Evolutionary conservation across 108 stramenopile genomes (phyloP), one percentile per base, ranked within the genome.

Genomic region (Aurantiochytrium sp.): DNA sequence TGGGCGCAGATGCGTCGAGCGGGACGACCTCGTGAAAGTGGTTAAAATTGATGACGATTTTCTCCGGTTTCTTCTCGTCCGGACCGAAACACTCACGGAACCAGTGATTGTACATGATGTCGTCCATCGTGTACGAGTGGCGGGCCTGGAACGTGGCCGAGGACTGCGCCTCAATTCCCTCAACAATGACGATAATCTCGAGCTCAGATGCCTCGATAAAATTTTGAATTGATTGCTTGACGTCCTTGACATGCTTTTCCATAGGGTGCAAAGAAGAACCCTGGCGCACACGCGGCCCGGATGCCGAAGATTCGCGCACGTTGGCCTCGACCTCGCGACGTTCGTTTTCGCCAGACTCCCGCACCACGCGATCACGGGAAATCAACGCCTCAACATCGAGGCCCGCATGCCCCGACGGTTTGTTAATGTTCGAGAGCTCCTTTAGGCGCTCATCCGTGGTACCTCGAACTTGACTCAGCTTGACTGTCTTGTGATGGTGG

Each of bases 81-180:
- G 45, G 45, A 45, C 51, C 45, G 49, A 83, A 83, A 23, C 49
- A 47, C n/a, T 83, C 76, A 18, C 51, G 49, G 51, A 83, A 83
- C 76, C 76, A 83, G 49, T 83, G 49, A 23, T 83, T 45, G 51
- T 53, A 83, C 45, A 83, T 53, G 23, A 83, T 83, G 51, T 83
- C 76, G 51, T 83, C 76, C 49, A 53, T 53, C 10, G 76, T 83
- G 58, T 89, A 89, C 25, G 89, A 89, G 89, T 89, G 89, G n/a
- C 25, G 45, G 35, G 72, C 71, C 43, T 73, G 89, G 25, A 89
- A 59, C 14, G 53, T 73, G 19, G n/a, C 29, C 49, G 89, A 89
- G 16, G 45, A 60, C 51, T 72, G 64, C 14, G 89, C 28, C 19
- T 89, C 89, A 1, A 73, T 72, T 4, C 89, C 89, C 53, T 89